Conservation (phyloP, 768 basidiomycete species). For the Cyclocybe aegerita region DNA sequence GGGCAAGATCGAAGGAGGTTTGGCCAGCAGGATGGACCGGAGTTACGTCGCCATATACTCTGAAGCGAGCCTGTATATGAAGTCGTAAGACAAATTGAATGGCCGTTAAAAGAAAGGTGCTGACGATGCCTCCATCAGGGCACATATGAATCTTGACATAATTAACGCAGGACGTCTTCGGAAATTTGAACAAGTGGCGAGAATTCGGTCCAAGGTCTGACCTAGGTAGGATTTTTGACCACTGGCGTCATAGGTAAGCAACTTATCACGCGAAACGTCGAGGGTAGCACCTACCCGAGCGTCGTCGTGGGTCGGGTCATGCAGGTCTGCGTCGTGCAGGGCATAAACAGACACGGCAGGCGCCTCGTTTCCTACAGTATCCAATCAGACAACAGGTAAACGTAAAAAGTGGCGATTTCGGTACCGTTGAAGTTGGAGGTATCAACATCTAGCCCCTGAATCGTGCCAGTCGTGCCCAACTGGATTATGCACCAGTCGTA, state of each 20-base stretch:
- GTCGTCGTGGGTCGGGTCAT: constrained; percentile 47
- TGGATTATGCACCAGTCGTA: constrained; percentile 95
- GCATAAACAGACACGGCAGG: constrained; percentile 79
- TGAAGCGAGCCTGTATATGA: constrained; percentile 74
- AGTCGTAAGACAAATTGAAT: constrained; percentile 7
- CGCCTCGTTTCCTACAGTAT: constrained; percentile 74
- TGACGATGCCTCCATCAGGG: constrained; percentile 95
- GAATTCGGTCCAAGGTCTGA: constrained; percentile 78
- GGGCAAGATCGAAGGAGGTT: constrained; percentile 77
- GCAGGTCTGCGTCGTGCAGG: constrained; percentile 41
- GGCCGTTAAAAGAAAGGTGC: constrained; percentile 24
- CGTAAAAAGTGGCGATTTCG: constrained; percentile 3
- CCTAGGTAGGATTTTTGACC: constrained; percentile 77
- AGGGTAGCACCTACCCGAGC: constrained; percentile 44
- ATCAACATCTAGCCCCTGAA: constrained; percentile 90
- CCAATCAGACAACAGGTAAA: constrained; percentile 5
- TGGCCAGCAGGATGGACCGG: constrained; percentile 57
- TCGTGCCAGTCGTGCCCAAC: constrained; percentile 72
- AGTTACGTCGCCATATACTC: constrained; percentile 81
- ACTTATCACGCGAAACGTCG: background rate
- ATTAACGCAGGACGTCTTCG: constrained; percentile 52
- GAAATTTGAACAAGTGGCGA: constrained; percentile 84
- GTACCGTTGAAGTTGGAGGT: constrained; percentile 92
- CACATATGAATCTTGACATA: constrained; percentile 93
- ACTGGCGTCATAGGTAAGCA: constrained; percentile 44